Conservation (phyloP, 2,329 filamentous ascomycete species). For the Cryphonectria carpinicola region DNA sequence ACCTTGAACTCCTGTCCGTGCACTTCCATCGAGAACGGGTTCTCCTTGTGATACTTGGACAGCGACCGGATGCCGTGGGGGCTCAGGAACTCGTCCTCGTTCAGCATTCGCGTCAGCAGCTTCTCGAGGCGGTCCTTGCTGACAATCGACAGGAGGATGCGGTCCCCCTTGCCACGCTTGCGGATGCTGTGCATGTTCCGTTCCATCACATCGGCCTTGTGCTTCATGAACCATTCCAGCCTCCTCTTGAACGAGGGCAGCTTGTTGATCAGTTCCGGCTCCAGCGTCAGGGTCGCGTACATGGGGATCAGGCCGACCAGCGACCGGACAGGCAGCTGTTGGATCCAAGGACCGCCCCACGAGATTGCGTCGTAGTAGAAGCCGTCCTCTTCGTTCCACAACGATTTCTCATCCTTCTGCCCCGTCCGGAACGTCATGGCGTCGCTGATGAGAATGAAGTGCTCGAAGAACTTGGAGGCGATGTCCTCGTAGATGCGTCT, state of each 20-base stretch:
- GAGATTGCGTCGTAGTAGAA: conserved; percentile 99
- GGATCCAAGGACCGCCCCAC: conserved; percentile 90
- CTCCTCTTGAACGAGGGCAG: conserved; percentile 92
- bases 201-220: conserved; percentile 83
- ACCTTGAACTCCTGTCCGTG: conserved; percentile 90
- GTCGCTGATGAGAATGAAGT: conserved; percentile 97
- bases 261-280: conserved; percentile 90
- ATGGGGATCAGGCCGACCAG: conserved; percentile 92
- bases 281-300: conserved; percentile 88
- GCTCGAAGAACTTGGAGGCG: conserved; percentile 98
- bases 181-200: conserved; percentile 94
- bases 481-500: conserved; percentile 95
- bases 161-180: conserved; percentile 86
- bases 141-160: conserved; percentile 85
- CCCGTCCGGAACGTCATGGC: conserved; percentile 86
- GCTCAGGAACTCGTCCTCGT: conserved; percentile 90
- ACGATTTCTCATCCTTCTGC: conserved; percentile 73
- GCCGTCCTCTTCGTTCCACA: conserved; percentile 96
- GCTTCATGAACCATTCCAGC: conserved; percentile 91
- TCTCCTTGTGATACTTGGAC: conserved; percentile 86
- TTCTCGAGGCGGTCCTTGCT: conserved; percentile 90
- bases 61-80: conserved; percentile 89
- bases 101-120: conserved; percentile 89
- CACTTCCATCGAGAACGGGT: conserved; percentile 94
- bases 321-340: conserved; percentile 89